These are phyloP conservation scores for Monosporascus sp. DNA, from an alignment of 2,329 filamentous ascomycete genomes.

Conservation along the genomic window DNA sequence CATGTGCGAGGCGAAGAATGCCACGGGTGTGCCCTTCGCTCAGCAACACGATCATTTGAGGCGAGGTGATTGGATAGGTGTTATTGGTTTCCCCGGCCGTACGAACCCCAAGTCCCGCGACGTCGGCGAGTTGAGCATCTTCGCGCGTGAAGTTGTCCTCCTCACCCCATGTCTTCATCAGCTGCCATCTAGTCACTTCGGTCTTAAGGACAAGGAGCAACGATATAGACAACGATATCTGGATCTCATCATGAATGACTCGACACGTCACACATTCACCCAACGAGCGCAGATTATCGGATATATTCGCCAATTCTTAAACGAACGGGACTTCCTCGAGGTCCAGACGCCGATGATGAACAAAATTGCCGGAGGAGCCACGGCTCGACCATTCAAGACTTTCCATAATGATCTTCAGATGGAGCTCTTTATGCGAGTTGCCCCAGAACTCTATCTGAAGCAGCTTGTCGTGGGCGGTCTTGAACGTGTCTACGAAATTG, in stretches of 20 bases:
- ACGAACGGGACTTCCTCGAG: conserved; percentile 82
- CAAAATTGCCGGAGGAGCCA: conserved; percentile 89
- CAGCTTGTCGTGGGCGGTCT: conserved; percentile 90
- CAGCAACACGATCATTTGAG: conserved; percentile 85
- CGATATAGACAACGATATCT: conserved; percentile 90
- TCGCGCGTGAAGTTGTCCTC: conserved; percentile 78
- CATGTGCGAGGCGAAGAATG: conserved; percentile 81
- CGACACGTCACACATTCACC: conserved; percentile 74
- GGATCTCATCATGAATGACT: conserved; percentile 95
- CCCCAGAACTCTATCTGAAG: conserved; percentile 95
- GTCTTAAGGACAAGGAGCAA: conserved; percentile 92
- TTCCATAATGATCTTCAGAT: conserved; percentile 95
- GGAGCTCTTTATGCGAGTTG: conserved; percentile 91
- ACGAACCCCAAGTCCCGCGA: conserved; percentile 86
- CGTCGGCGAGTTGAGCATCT: conserved; percentile 91
- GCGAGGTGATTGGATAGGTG: conserved; percentile 87
- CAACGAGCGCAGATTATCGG: conserved; percentile 82
- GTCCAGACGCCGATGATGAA: conserved; percentile 99
- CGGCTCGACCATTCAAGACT: conserved; percentile 89
- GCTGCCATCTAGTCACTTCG: conserved; percentile 84
- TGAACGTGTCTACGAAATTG: conserved; percentile 92
- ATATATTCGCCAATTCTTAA: conserved; percentile 85
- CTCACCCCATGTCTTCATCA: conserved; percentile 88
- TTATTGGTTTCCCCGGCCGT: conserved; percentile 76
- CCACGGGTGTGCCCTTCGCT: conserved; percentile 65